Percentiles rank a stretch among this genome's conserved stretches.
phyloP scores from a whole-genome alignment of 2,329 filamentous ascomycete species.

The Talaromyces verruculosus region DNA sequence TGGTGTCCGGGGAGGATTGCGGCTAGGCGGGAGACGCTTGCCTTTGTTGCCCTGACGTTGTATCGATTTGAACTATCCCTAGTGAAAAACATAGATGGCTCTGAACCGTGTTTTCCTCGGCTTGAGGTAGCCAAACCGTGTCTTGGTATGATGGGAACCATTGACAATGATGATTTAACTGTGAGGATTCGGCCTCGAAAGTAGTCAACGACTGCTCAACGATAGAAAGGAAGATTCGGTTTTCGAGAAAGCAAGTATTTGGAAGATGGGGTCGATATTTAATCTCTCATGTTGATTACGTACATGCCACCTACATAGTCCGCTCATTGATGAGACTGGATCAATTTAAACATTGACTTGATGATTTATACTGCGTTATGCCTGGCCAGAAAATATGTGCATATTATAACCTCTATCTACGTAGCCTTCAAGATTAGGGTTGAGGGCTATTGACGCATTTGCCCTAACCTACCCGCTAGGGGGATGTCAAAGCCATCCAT shows the following conservation, averaged over 20 bases:
- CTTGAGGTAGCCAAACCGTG: neutral
- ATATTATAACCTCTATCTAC: neutral
- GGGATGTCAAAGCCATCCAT: neutral
- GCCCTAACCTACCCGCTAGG: neutral
- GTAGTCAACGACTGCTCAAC: neutral
- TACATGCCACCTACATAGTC: neutral
- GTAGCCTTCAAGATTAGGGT: neutral
- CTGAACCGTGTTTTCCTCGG: neutral
- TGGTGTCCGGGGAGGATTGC: neutral
- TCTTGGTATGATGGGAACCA: neutral
- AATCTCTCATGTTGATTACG: neutral
- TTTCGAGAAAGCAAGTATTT: no score
- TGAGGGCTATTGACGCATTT: neutral
- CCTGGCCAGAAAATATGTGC: no score
- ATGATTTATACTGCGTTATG: no score
- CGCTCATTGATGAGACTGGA: neutral
- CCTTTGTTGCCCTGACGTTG: neutral
- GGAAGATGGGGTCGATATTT: neutral
- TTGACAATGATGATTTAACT: neutral
- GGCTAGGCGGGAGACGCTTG: neutral
- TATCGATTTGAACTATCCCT: neutral
- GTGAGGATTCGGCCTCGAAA: neutral
- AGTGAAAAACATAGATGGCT: no score
- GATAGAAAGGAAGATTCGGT: no score
- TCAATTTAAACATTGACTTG: neutral